Evolutionary conservation across 2,329 filamentous ascomycete genomes (phyloP), one percentile per base, ranked within the genome.

Genomic region (Fusarium anguioides): DNA sequence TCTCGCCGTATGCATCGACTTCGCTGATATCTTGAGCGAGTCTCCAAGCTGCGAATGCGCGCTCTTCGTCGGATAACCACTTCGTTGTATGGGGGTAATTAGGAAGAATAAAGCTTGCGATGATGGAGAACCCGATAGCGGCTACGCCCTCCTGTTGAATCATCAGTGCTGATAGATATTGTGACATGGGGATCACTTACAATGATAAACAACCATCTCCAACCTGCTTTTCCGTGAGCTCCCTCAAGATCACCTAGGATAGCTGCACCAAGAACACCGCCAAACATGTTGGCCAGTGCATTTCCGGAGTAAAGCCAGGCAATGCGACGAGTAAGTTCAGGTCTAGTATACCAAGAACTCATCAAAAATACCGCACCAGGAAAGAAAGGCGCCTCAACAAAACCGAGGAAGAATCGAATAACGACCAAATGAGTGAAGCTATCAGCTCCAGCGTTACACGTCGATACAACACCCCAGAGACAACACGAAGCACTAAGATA

Each of bases 181-280:
- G 15, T 17, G 14, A 15, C 5, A 6, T 5, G 7, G 6, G 4
- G 5, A 12, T 21, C 1, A 64, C 72, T 49, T 11, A 74, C 80
- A 10, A 91, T 86, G 23, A 91, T 89, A 72, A 91, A 91, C 0
- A 91, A 79, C 88, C 87, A 89, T 11, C 86, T 79, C 88, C 88
- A 91, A 1, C 88, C 88, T 1, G 81, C 77, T 1, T 89, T 76
- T 1, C 88, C 89, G 12, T 77, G 76, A 1, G 78, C 78, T 3
- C 84, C 81, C 8, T 78, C 76, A 11, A 83, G 45, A n/a, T 76
- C 77, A 0, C 79, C 79, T 0, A 86, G 69, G 4, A 87, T 82
- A 0, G 79, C 83, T 0, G 84, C 84, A 0, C 81, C 84, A 4
- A 84, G 75, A 15, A 86, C 75, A 0, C 84, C 83, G 1, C 83